Evolutionary conservation across 2,329 filamentous ascomycete species (phyloP).

Genomic region (Sclerotinia borealis): DNA sequence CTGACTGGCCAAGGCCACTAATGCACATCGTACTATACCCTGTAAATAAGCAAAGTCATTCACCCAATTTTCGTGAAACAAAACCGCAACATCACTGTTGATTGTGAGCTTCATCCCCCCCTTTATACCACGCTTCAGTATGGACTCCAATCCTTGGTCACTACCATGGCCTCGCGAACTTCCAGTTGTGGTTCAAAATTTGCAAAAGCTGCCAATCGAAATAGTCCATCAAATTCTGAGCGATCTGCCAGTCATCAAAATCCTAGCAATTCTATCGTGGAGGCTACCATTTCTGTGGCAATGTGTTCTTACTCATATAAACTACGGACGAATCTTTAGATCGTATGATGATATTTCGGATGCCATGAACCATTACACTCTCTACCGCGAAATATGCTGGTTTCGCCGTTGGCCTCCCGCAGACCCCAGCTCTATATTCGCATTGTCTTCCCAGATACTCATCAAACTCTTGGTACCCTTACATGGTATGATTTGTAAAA

Average conservation of each 20-base stretch:
- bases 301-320: not conserved
- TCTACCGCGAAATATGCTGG: slow-evolving; percentile 2
- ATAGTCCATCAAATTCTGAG: slow-evolving; percentile 15
- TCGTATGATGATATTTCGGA: not conserved
- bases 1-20: not conserved
- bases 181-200: slow-evolving; percentile 5
- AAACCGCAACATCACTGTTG: not conserved
- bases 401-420: not conserved
- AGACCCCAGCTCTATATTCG: not conserved
- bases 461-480: not conserved
- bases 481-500: not conserved
- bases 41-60: not conserved
- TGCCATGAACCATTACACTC: not conserved
- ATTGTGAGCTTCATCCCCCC: not conserved
- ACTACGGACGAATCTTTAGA: not conserved
- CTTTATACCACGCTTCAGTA: not conserved
- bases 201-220: slow-evolving; percentile 14
- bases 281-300: not conserved
- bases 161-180: slow-evolving; percentile 1
- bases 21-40: not conserved
- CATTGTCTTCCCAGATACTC: not conserved
- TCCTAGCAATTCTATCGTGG: slow-evolving; percentile 13
- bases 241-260: slow-evolving; percentile 12
- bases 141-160: not conserved
- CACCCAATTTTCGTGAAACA: not conserved